phyloP scores from a whole-genome alignment of 2,329 filamentous ascomycete genomes.

The Waltergamsia citrina region DNA sequence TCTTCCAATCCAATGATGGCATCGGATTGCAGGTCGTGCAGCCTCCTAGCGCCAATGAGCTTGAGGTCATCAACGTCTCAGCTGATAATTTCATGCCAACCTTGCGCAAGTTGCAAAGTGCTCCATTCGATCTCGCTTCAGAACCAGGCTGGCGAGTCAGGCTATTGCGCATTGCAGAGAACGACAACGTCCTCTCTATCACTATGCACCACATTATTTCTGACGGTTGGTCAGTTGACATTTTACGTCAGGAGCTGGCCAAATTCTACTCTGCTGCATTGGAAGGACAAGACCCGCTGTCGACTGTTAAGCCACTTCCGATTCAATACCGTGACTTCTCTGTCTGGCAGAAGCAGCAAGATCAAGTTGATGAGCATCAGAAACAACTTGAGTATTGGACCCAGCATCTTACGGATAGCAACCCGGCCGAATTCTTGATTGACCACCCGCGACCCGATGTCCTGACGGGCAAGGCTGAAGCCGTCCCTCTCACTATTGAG shows the following conservation, averaged over 20 bases:
- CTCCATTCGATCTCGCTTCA: slow-evolving; percentile 2
- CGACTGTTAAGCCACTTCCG: slow-evolving; percentile 8
- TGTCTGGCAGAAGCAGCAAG: slow-evolving; percentile 8
- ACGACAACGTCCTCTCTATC: slow-evolving; percentile 6
- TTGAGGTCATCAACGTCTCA: slow-evolving; percentile 5
- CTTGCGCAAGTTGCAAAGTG: slow-evolving; percentile 5
- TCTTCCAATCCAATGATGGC: slow-evolving; percentile 7
- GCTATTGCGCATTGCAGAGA: slow-evolving; percentile 6
- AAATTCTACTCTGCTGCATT: slow-evolving; percentile 4
- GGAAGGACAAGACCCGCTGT: slow-evolving; percentile 2
- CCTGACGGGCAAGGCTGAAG: background rate
- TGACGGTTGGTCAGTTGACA: slow-evolving; percentile 5
- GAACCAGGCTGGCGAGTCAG: slow-evolving; percentile 6
- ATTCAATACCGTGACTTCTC: slow-evolving; percentile 16
- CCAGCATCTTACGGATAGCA: slow-evolving; percentile 3
- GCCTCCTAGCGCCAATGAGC: slow-evolving; percentile 1
- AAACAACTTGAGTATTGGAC: slow-evolving; percentile 14
- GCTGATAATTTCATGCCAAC: slow-evolving; percentile 6
- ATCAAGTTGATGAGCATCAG: slow-evolving; percentile 3
- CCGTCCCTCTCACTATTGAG: slow-evolving; percentile 5
- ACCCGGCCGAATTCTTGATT: slow-evolving; percentile 16
- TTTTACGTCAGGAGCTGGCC: slow-evolving; percentile 3
- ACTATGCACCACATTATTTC: slow-evolving; percentile 6
- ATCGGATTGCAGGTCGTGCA: slow-evolving; percentile 6
- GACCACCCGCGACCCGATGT: slow-evolving; percentile 17